Conservation (phyloP, 116 monocot genomes). For the Papilionanthe hybrid region DNA sequence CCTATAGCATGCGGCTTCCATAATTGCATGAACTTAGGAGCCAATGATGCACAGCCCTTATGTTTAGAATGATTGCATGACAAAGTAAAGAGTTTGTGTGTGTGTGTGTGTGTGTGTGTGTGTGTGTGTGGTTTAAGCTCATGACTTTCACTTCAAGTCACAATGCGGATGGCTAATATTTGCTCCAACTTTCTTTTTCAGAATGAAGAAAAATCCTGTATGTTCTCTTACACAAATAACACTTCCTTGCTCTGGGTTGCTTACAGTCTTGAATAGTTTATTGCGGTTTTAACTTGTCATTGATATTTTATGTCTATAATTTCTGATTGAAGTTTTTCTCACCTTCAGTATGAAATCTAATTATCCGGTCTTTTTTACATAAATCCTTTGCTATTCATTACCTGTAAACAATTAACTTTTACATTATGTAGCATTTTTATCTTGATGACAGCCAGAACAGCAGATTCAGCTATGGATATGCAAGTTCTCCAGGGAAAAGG, state of each 20-base stretch:
- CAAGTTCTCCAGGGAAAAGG: conserved; percentile 87
- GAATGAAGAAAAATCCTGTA: background rate
- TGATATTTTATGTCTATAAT: background rate
- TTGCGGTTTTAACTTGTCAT: background rate
- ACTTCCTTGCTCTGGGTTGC: background rate
- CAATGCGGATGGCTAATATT: background rate
- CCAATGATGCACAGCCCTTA: background rate
- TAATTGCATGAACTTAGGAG: background rate
- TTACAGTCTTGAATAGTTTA: background rate
- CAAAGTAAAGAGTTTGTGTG: background rate
- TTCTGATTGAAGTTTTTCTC: background rate
- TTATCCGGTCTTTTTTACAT: background rate
- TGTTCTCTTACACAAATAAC: background rate
- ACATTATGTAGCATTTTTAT: background rate
- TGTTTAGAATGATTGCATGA: background rate
- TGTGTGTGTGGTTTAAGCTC: background rate
- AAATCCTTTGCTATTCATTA: background rate
- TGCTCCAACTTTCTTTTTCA: background rate
- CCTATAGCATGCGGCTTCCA: background rate
- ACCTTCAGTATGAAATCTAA: background rate
- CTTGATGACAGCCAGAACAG: conserved; percentile 60
- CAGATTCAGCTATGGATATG: conserved; percentile 96
- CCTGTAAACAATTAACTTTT: background rate
- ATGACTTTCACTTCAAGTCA: background rate
- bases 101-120: background rate